Evolutionary conservation across 768 basidiomycete genomes (phyloP), one percentile per base, ranked within the genome.

Genomic region (Naganishia randhawae): DNA sequence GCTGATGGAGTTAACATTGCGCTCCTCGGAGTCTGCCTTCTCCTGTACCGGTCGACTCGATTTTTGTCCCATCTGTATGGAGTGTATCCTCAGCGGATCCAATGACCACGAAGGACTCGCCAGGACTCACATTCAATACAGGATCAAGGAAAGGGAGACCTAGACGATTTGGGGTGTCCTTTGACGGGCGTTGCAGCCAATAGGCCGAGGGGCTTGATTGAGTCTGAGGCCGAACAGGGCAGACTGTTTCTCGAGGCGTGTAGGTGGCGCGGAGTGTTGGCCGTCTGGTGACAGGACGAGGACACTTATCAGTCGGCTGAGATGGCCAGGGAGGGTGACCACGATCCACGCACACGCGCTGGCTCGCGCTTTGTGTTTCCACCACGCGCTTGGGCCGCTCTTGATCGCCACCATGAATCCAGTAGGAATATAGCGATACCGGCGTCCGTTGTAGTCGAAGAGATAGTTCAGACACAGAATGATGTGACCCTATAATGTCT

Each of bases 21-120:
- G 37, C 57, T 16, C 37, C 4, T 35, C 39, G 16, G 54, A 16
- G 22, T 17, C 35, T 29, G 35, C 37, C 3, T 9, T n/a, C 57
- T 37, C 45, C 7, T n/a, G 6, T 48, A 22, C 45, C 45, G 57
- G 57, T 29, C 41, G 41, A 29, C 57, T 61, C 14, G 39, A 22
- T 41, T 61, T 61, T 25, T 61, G 57, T 41, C 57, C 57, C 57
- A 61, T 61, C 54, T 48, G 25, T 22, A 48, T n/a, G 45, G 25
- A 22, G 19, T 16, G 41, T 16, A 48, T n/a, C 45, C 19, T 48
- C 45, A 48, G 45, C 25, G 25, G 6, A n/a, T 7, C 45, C 45
- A 48, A 3, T 22, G 13, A 11, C 2, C 16, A 17, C 19, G 13
- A 48, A 22, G 45, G 4, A 48, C 25, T 22, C 25, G n/a, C n/a